Conservation (phyloP, 345 rosid species). For the Acer campestre region DNA sequence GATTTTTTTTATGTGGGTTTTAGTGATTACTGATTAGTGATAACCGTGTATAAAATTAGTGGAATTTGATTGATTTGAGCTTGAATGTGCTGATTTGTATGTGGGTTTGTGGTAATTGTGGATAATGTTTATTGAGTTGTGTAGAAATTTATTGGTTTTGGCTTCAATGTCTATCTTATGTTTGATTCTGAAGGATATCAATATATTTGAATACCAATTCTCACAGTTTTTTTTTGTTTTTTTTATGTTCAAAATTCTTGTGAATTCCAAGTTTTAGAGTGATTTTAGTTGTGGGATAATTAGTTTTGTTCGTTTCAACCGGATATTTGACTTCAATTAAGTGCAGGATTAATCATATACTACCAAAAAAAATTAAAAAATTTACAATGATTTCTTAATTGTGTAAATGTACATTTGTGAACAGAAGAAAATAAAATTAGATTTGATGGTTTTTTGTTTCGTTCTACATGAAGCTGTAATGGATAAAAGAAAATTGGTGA, state of each 20-base stretch:
- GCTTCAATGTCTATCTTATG: not conserved
- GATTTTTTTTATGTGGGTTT: not conserved
- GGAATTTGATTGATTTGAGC: slow-evolving; percentile 3
- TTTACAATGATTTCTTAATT: too few species aligned
- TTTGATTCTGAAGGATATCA: not conserved
- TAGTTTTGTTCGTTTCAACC: not conserved
- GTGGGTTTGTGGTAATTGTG: slow-evolving; percentile 1
- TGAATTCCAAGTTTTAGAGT: not conserved
- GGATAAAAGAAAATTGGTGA: too few species aligned
- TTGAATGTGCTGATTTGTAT: slow-evolving; percentile 16
- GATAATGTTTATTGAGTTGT: not conserved
- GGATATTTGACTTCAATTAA: too few species aligned
- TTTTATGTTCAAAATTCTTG: not conserved
- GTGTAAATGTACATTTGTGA: too few species aligned
- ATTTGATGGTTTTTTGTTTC: too few species aligned
- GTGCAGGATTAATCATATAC: too few species aligned
- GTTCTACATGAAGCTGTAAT: too few species aligned
- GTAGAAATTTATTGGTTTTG: not conserved
- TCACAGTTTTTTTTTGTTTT: not conserved
- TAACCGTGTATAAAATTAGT: not conserved
- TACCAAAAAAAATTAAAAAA: too few species aligned
- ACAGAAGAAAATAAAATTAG: too few species aligned
- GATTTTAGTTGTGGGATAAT: not conserved
- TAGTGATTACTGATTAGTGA: not conserved
- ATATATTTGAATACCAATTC: not conserved